Base-by-base conservation (phyloP, 2,329 filamentous ascomycete species). In the Alternaria triticina region DNA sequence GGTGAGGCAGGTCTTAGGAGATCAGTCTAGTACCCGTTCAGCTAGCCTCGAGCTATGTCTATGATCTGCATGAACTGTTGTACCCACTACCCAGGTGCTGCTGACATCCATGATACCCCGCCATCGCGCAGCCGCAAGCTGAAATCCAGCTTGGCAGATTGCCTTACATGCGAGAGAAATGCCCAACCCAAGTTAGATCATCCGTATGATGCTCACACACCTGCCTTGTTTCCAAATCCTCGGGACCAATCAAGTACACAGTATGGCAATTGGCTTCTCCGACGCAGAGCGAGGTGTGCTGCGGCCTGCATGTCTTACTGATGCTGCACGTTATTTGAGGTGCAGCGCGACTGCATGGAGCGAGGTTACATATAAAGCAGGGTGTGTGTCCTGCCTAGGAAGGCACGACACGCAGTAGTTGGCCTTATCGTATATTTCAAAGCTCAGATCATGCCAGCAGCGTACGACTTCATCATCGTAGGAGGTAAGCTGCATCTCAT, bases 391-490 rank as follows among this genome's bases (percentile, higher is more conserved):
- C 36, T 15, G 17, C 36, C 5, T 40, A 40, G 36, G 36, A 40
- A 40, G 36, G n/a, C n/a, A 40, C 36, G 36, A 2, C 36, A 40
- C 36, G 1, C 11, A 40, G 3, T 17, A 40, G 15, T 40, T 40
- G n/a, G 2, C 36, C 0, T 9, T 2, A 11, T 40, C 8, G 36
- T 2, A 40, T 10, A 40, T 9, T 17, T 15, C 20, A n/a, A 33
- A 51, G 8, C 12, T 12, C 2, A 9, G 10, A 20, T 6, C 43
- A 76, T 76, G 72, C 27, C 64, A 40, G 40, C 50, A n/a, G 55
- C 61, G 11, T 78, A 72, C 47, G 80, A 82, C 59, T 82, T 82
- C 59, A 74, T 82, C 30, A 74, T 83, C n/a, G 78, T 82, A 30
- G 81, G 81, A 54, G 77, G 81, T 81, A 71, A 13, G 11, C 8